Evolutionary conservation across 805 yeast genomes (phyloP).

Genomic region (Metschnikowia koreensis): DNA sequence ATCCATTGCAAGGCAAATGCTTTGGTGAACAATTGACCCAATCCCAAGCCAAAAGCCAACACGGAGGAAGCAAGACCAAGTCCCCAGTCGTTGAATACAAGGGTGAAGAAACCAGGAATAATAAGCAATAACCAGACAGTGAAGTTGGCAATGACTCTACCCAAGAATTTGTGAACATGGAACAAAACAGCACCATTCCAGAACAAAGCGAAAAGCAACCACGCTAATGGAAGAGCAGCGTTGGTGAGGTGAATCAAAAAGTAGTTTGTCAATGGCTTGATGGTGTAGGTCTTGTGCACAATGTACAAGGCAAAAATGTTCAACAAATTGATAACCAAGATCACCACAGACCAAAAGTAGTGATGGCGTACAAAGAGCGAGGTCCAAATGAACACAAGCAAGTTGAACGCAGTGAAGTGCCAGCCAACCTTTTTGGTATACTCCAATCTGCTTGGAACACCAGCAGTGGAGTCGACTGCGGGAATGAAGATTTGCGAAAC

Average conservation of each 20-base stretch:
- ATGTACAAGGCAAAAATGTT: slow-evolving; percentile 56
- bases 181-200: slow-evolving; percentile 84
- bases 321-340: slow-evolving; percentile 57
- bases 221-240: slow-evolving; percentile 68
- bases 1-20: slow-evolving; percentile 82
- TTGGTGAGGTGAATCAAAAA: slow-evolving; percentile 61
- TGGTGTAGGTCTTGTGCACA: slow-evolving; percentile 56
- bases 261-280: slow-evolving; percentile 53
- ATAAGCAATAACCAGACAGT: slow-evolving; percentile 76
- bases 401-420: slow-evolving; percentile 64
- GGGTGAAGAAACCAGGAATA: slow-evolving; percentile 57
- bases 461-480: slow-evolving; percentile 17
- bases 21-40: slow-evolving; percentile 67
- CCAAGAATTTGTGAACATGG: slow-evolving; percentile 56
- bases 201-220: slow-evolving; percentile 71
- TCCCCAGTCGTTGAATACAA: slow-evolving; percentile 68
- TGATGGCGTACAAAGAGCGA: slow-evolving; percentile 57
- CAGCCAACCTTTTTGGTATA: slow-evolving; percentile 47
- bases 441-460: slow-evolving; percentile 20
- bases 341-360: slow-evolving; percentile 57
- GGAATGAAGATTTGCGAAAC: slow-evolving; percentile 46
- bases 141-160: slow-evolving; percentile 69
- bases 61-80: slow-evolving; percentile 58
- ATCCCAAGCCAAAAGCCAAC: slow-evolving; percentile 62
- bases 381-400: slow-evolving; percentile 62